Evolutionary conservation across 2,329 filamentous ascomycete species (phyloP), one percentile per base, ranked within the genome.

Genomic region (Colletotrichum viniferum): DNA sequence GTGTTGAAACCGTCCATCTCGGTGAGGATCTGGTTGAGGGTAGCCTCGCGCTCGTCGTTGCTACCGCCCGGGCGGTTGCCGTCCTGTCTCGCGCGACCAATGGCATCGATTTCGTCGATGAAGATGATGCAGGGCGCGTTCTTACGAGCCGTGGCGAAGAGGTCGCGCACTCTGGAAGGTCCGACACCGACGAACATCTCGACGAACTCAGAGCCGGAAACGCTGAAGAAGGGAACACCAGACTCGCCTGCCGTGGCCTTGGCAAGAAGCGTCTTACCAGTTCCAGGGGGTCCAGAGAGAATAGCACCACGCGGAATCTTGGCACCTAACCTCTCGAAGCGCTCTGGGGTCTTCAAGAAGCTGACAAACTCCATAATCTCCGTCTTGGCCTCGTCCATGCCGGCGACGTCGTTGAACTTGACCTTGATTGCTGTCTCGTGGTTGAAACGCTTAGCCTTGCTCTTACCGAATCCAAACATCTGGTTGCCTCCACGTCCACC

Each of bases 1-100:
- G 96, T 98, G 86, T 98, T 98, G 92, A 98, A 98, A 74, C 96
- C 97, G 83, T 99, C 97, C 97, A 99, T 99, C 85, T 99, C 97
- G 1, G 97, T 99, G 69, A 99, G 88, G 77, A 99, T 98, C 86
- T 99, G 97, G 86, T 99, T 99, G 32, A 99, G 92, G 0, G 97
- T 99, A 63, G 95, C 95, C 86, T 99, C 97, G 77, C 97, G 94
- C 87, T 99, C 97, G 82, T 99, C 97, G 82, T 98, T 98, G 77
- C 97, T 97, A 52, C 43, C 43, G 43, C 94, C 94, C 74, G 87
- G 86, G 62, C 82, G 81, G 78, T 93, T 94, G 43, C 93, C 92
- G 82, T 98, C 97, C 26, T 93, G 90, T 86, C 97, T 92, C 71
- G 96, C 94, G 83, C 96, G 95, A 80, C 97, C 97, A 81, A 99